Conservation (phyloP, 306 rosid species). For the Vigna nakashimae region DNA sequence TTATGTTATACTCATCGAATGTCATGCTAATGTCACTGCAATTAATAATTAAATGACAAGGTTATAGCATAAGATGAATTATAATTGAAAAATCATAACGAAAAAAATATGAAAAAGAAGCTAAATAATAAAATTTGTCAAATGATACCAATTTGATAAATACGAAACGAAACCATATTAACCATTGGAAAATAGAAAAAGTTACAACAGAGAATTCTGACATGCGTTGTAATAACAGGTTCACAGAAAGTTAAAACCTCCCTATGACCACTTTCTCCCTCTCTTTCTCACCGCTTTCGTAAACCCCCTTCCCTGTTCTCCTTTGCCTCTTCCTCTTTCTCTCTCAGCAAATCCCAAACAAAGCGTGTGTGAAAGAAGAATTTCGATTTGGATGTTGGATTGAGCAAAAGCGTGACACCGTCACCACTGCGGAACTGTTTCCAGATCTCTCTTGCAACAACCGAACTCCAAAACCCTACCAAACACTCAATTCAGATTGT, state of each 20-base stretch:
- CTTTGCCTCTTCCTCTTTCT: neutral
- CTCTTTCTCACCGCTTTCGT: neutral
- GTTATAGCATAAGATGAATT: too few species aligned
- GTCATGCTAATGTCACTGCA: too few species aligned
- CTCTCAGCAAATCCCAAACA: slow-evolving; percentile 22
- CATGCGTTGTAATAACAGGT: neutral
- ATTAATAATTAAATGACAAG: too few species aligned
- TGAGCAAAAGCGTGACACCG: neutral
- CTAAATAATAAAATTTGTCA: too few species aligned
- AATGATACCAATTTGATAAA: too few species aligned
- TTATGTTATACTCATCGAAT: too few species aligned
- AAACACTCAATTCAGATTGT: neutral
- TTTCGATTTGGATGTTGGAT: neutral
- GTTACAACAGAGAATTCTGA: neutral
- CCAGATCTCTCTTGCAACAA: slow-evolving; percentile 17
- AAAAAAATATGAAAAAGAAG: too few species aligned
- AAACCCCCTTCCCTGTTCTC: neutral
- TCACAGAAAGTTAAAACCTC: neutral
- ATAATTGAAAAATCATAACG: too few species aligned
- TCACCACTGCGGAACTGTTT: neutral
- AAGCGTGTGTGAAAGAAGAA: neutral
- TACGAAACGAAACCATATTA: too few species aligned
- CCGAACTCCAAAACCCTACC: neutral
- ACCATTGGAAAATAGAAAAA: neutral
- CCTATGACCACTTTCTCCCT: neutral